Conservation (phyloP, 352 stramenopile species). For the Phytophthora cactorum region DNA sequence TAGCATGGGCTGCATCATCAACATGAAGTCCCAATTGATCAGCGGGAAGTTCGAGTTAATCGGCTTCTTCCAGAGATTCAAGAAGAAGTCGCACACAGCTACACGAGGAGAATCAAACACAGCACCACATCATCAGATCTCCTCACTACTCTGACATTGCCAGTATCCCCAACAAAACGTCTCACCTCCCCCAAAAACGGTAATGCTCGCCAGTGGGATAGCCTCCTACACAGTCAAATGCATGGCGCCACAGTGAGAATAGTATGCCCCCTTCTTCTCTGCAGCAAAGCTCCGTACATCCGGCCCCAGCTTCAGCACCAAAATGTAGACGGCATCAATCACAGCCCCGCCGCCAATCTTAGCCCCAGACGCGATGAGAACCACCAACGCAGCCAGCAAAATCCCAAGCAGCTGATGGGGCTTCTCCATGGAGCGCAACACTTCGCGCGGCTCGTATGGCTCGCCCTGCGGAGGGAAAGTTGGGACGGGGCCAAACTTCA, state of each 20-base stretch:
- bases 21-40: constrained; percentile 95
- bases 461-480: constrained; percentile 26
- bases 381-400: constrained; percentile 45
- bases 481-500: constrained; percentile 34
- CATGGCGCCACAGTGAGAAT: constrained; percentile 8
- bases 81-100: constrained; percentile 38
- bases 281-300: constrained; percentile 47
- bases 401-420: constrained; percentile 40
- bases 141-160: background rate
- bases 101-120: constrained; percentile 5
- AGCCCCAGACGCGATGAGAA: constrained; percentile 72
- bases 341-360: constrained; percentile 89
- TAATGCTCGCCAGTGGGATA: constrained; percentile 92
- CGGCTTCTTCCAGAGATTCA: constrained; percentile 45
- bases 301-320: constrained; percentile 88
- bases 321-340: constrained; percentile 93
- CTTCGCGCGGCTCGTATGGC: constrained; percentile 24
- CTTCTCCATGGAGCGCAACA: constrained; percentile 24
- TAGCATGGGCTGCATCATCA: constrained; percentile 93
- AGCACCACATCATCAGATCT: constrained; percentile 1
- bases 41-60: constrained; percentile 62
- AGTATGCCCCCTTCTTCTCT: too few species aligned
- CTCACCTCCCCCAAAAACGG: constrained; percentile 87
- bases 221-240: constrained; percentile 46
- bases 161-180: background rate